Conservation (phyloP, 306 rosid species). For the Crataegus laevigata region DNA sequence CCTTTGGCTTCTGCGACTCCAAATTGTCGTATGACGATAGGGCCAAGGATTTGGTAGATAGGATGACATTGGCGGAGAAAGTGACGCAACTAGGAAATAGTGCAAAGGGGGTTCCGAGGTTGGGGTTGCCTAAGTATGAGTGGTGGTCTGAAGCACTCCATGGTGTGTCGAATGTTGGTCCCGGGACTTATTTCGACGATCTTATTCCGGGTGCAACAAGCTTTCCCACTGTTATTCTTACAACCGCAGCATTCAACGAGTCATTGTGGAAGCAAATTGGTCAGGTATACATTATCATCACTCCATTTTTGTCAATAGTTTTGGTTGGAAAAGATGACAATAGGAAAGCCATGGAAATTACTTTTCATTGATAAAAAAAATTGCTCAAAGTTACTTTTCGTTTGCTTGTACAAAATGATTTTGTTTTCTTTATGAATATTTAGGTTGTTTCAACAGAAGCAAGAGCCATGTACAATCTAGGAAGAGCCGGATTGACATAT, state of each 20-base stretch:
- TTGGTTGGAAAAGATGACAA: not conserved
- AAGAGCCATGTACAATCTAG: constrained; percentile 54
- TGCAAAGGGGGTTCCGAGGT: not conserved
- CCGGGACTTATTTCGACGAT: constrained; percentile 6
- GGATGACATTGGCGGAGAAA: constrained; percentile 8
- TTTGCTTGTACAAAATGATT: not conserved
- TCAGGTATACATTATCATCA: not conserved
- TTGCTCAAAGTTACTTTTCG: not conserved
- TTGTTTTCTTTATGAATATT: not conserved
- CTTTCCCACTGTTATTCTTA: constrained; percentile 13
- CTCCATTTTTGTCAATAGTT: not conserved
- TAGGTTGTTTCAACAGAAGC: constrained; percentile 37
- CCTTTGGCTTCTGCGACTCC: not conserved
- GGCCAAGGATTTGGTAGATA: constrained; percentile 13
- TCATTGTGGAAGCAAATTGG: constrained; percentile 14
- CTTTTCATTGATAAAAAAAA: too few relatives aligned
- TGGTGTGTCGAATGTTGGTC: constrained; percentile 15
- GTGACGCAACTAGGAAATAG: constrained; percentile 4
- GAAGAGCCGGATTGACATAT: constrained; percentile 42
- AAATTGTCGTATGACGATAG: not conserved
- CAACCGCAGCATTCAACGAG: constrained; percentile 3
- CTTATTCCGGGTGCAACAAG: constrained; percentile 11
- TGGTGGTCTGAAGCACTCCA: constrained; percentile 25
- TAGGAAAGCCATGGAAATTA: not conserved
- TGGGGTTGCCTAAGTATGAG: constrained; percentile 2